Evolutionary conservation across 371 early-diverging fungal genomes (phyloP), one percentile per base, ranked within the genome.

Genomic region (Mortierella sp.): DNA sequence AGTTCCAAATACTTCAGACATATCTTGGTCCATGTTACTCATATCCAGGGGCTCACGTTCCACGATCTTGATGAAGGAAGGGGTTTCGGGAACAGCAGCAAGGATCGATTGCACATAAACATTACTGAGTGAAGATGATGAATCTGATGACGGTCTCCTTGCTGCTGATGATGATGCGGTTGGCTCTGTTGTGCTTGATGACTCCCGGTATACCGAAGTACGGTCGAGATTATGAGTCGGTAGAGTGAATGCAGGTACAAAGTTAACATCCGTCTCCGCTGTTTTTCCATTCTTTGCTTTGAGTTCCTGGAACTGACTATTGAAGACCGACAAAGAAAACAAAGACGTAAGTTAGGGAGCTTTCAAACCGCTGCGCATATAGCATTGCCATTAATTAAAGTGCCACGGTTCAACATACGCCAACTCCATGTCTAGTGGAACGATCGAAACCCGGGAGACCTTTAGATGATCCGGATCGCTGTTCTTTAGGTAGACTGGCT

Each of bases 401-500:
- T 23, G 30, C 5, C 8, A 32, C 9, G 21, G 46, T 57, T 37
- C 54, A 15, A 56, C 64, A 8, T 64, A 76, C 78, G 60, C 56
- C 5, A 76, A 19, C 30, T 70, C 70, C 78, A 76, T 65, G 27
- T 59, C 65, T 1, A 76, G 34, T 12, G 78, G 78, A 9, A 76
- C 63, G 31, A 76, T 76, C 19, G 61, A 58, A 12, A 76, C 70
- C 23, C 62, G 37, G 19, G 34, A 41, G 21, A 32, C 15, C 39
- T 56, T 69, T 23, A 76, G 70, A 24, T 34, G 32, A 15, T 44
- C 62, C 14, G 70, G 31, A 30, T 76, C 70, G 27, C 21, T 70
- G 67, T 68, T 81, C 39, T 57, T 66, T 31, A 76, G 50, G 27
- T 70, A 92, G 12, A 87, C 83, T 2, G 93, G 91, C 37, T 91